Percentiles rank a stretch among this genome's conserved stretches.
Conservation (phyloP, 176 grass and related monocot species). For the Lolium rigidum region DNA sequence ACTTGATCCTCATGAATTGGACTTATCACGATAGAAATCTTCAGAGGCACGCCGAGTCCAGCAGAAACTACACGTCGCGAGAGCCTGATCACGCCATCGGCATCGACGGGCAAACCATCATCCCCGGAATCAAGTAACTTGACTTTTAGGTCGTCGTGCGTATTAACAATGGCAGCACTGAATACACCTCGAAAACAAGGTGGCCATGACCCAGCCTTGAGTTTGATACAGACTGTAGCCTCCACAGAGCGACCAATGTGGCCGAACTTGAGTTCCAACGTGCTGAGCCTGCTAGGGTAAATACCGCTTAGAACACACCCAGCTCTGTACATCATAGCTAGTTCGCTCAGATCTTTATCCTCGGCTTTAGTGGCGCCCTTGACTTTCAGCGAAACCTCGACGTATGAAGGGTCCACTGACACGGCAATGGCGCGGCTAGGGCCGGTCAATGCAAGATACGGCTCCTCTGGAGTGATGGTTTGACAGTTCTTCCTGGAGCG, state of each 20-base stretch:
- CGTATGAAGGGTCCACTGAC: not conserved
- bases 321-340: not conserved
- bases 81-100: not conserved
- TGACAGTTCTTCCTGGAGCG: not conserved
- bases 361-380: not conserved
- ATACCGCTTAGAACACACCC: not conserved
- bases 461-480: not conserved
- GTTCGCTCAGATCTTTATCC: conserved; percentile 13
- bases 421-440: not conserved
- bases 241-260: not conserved
- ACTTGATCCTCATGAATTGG: not conserved
- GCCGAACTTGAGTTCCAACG: not conserved
- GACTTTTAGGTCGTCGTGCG: not conserved
- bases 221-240: not conserved
- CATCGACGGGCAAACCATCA: not conserved
- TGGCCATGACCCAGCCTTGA: not conserved
- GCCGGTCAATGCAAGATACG: conserved; percentile 1
- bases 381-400: not conserved
- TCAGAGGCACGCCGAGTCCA: not conserved
- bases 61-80: not conserved
- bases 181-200: not conserved
- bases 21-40: not conserved
- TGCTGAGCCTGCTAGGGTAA: conserved; percentile 15
- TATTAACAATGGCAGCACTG: not conserved
- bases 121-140: not conserved